Evolutionary conservation across 1,284 basidiomycete genomes (phyloP), one percentile per base, ranked within the genome.

Genomic region (Puccinia polysora): DNA sequence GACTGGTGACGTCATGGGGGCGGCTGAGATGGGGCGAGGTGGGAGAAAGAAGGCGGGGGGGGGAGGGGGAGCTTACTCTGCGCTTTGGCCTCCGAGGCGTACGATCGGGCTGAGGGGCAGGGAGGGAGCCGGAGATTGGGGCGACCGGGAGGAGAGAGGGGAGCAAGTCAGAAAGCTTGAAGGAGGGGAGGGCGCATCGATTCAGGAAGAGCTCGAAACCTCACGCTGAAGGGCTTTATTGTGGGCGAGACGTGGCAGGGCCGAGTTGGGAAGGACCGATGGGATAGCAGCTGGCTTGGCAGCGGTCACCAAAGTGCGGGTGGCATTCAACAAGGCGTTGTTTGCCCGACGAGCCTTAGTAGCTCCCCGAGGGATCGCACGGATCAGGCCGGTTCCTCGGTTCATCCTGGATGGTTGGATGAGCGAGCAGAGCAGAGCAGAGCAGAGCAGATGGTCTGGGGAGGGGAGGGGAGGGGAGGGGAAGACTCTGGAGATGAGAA

Each of bases 21-120:
- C 3, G 14, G 25, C 25, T 4, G 38, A n/a, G n/a, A n/a, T n/a
- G n/a, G n/a, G n/a, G n/a, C n/a, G n/a, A n/a, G n/a, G n/a, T n/a
- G n/a, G n/a, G n/a, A n/a, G n/a, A n/a, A n/a, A n/a, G n/a, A n/a
- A n/a, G n/a, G n/a, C n/a, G n/a, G n/a, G n/a, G n/a, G n/a, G n/a
- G n/a, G n/a, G n/a, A n/a, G n/a, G n/a, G n/a, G n/a, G n/a, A n/a
- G 49, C 69, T 53, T 64, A 72, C 69, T 82, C 74, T 84, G 79
- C 76, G 78, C 81, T 82, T 86, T 87, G 75, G 90, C 85, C 81
- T 94, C 90, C 74, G 93, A 93, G 75, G 93, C 93, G 85, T 95
- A 96, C 60, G 87, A 83, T 81, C 93, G 91, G 76, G 85, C 88
- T 89, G 72, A 52, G 63, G 58, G 63, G 45, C n/a, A n/a, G n/a